Base-by-base conservation (phyloP, 805 yeast genomes). In the Starmerella bombicola region DNA sequence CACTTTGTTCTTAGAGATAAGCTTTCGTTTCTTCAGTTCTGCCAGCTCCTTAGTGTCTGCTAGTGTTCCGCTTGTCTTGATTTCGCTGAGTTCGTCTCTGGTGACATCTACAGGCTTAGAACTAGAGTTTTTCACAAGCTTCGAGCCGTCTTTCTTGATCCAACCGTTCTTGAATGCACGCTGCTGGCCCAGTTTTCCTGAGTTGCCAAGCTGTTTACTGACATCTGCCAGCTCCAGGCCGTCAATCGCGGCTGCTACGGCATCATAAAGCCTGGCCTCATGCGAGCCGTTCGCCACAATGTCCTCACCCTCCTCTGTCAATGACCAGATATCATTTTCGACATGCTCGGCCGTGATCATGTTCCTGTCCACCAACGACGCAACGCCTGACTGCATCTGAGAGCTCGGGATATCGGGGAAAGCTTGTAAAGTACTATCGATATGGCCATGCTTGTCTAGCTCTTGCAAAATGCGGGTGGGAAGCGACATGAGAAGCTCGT, bases 151-250 rank as follows among this genome's bases (percentile, higher is more conserved):
- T 61, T 93, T 91, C 49, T 73, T 66, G 55, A 91, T 78, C 99
- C 99, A 91, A 31, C 93, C 93, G 61, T 86, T 86, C 64, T 85
- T 88, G 73, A 91, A 93, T 15, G 97, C 99, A 56, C 86, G 78
- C 53, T 93, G 94, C 66, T 91, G 98, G 48, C 98, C 99, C 49
- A 88, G 71, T 53, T 78, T 78, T 48, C 96, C 97, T 45, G 75
- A 75, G 38, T 75, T 66, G 42, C 96, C 96, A 64, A 88, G 67
- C 50, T 78, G 71, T 41, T 76, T 59, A 37, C 54, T 55, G 26
- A 65, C 63, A 16, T 88, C 96, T 19, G 80, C 60, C 53, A 91
- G 77, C 57, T 80, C 82, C 54, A 91, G 69, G 28, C 88, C 85
- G 42, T 80, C 93, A 37, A 86, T 62, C 35, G 78, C 67, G 53